These are phyloP conservation scores for Phytophthora constricta DNA, from an alignment of 352 stramenopile species.

Conservation along the genomic window DNA sequence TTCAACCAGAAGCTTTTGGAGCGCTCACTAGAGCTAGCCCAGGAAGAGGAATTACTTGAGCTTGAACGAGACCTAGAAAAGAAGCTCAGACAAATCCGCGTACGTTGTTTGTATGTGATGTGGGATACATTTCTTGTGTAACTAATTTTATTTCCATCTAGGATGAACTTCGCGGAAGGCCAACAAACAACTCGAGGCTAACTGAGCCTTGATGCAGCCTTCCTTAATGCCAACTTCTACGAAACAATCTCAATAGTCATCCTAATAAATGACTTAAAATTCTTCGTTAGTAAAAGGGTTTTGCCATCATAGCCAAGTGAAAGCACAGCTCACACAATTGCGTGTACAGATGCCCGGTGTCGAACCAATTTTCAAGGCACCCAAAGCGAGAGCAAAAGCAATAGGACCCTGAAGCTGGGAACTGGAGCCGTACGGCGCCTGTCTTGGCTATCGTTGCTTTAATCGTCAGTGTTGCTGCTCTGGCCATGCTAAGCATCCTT, in stretches of 20 bases:
- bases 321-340: conserved; percentile 31
- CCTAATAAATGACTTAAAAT: too few relatives aligned
- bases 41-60: neutral
- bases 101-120: too few relatives aligned
- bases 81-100: neutral
- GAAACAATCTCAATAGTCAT: too few relatives aligned
- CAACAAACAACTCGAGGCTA: neutral
- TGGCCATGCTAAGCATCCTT: too few relatives aligned
- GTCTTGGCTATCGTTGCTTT: too few relatives aligned
- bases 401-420: conserved; percentile 34
- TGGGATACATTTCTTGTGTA: neutral
- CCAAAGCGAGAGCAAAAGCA: conserved; percentile 28
- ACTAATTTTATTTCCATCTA: neutral
- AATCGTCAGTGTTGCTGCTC: too few relatives aligned
- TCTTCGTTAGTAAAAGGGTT: neutral
- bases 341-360: conserved; percentile 25
- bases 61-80: neutral
- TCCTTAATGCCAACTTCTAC: too few relatives aligned
- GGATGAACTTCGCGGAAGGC: neutral
- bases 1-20: conserved; percentile 66
- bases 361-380: conserved; percentile 28
- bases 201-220: too few relatives aligned
- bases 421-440: conserved; percentile 35
- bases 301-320: neutral
- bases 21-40: conserved; percentile 50